These are phyloP conservation scores for Thelonectria rubi DNA, from an alignment of 2,329 filamentous ascomycete species.

Conservation along the genomic window DNA sequence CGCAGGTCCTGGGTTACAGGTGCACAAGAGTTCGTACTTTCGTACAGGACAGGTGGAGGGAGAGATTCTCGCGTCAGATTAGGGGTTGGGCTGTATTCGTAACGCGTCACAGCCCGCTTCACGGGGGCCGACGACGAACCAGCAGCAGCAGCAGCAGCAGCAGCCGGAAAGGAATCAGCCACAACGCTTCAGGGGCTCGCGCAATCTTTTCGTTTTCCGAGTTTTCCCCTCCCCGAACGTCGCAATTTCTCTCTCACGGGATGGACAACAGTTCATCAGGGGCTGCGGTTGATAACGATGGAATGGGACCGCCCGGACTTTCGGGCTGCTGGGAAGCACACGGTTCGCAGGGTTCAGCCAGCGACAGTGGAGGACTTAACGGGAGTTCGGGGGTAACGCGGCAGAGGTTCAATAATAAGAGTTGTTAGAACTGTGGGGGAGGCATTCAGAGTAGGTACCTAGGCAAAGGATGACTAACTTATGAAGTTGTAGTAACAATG, in stretches of 20 bases:
- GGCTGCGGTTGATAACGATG: constrained; percentile 16
- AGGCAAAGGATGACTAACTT: too few species aligned
- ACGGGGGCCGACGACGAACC: neutral
- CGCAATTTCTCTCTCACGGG: constrained; percentile 10
- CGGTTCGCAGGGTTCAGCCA: too few species aligned
- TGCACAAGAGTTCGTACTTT: neutral
- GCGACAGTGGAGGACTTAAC: too few species aligned
- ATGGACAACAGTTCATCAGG: constrained; percentile 4
- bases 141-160: too few species aligned
- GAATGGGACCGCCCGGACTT: constrained; percentile 1
- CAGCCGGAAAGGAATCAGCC: neutral
- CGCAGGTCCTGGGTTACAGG: neutral
- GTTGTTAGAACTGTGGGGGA: neutral
- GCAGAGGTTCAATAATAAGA: neutral
- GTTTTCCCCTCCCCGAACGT: constrained; percentile 1
- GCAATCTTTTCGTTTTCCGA: neutral
- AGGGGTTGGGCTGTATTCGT: constrained; percentile 17
- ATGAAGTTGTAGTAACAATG: too few species aligned
- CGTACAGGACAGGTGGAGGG: constrained; percentile 21
- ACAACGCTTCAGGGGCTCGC: neutral
- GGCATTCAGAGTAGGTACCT: too few species aligned
- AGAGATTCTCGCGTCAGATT: constrained; percentile 20
- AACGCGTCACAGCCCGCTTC: constrained; percentile 18
- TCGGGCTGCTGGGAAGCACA: constrained; percentile 9
- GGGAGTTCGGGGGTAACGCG: neutral